Conservation (phyloP, 129 eudicot species). For the Calendula officinalis region DNA sequence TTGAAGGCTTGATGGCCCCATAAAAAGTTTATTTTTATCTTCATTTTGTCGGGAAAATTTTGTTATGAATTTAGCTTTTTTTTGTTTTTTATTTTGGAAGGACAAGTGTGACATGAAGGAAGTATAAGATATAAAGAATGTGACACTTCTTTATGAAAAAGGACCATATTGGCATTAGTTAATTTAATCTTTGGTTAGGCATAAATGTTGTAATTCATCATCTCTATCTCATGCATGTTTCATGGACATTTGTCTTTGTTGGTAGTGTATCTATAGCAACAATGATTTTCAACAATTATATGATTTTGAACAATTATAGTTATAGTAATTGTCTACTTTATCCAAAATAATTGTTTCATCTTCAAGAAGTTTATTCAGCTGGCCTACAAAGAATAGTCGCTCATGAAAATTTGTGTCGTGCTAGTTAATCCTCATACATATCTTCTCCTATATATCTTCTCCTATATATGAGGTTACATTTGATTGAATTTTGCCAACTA, state of each 20-base stretch:
- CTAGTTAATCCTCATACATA: too few species aligned
- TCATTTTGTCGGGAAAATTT: slow-evolving; percentile 1
- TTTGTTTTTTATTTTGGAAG: slow-evolving; percentile 9
- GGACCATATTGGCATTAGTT: slow-evolving; percentile 22
- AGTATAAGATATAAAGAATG: slow-evolving; percentile 32
- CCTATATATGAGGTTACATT: too few species aligned
- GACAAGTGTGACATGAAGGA: slow-evolving; percentile 8
- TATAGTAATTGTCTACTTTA: too few species aligned
- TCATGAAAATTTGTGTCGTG: too few species aligned
- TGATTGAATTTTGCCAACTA: too few species aligned
- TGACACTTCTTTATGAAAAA: slow-evolving; percentile 32
- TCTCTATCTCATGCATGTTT: slow-evolving; percentile 3
- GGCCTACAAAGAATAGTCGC: too few species aligned
- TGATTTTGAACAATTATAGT: too few species aligned
- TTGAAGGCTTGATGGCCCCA: slow-evolving; percentile 93
- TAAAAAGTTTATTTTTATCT: slow-evolving; percentile 19
- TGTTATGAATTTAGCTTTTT: slow-evolving; percentile 19
- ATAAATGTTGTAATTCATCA: slow-evolving; percentile 16
- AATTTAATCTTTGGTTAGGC: slow-evolving; percentile 20
- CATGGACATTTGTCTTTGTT: slow-evolving; percentile 2
- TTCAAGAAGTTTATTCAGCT: too few species aligned
- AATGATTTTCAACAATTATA: too few species aligned
- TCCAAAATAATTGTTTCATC: too few species aligned
- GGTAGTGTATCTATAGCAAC: not conserved
- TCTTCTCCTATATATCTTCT: too few species aligned